Base-by-base conservation (phyloP, 495 filamentous ascomycete genomes). In the Tuber calosporum region DNA sequence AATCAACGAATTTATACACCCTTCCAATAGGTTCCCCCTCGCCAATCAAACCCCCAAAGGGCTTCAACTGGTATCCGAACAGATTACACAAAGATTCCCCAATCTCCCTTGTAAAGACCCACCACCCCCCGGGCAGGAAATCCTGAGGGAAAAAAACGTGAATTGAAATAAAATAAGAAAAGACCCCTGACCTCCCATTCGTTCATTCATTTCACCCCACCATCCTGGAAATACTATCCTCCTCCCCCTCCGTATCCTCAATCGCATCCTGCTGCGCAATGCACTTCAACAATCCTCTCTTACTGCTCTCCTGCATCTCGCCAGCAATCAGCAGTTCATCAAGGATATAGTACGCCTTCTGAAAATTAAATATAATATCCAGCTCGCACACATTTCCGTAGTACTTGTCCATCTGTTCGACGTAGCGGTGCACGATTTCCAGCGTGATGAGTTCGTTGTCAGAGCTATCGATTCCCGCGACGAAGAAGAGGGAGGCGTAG, bases 381-480 rank as follows among this genome's bases (percentile, higher is more conserved):
- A 99, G 86, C 86, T 99, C 96, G 88, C 95, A 99, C 73, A 99
- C 95, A 84, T 99, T 99, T 83, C 95, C 95, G 82, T 99, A 99
- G 86, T 98, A 99, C 83, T 98, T 99, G 87, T 99, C 95, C 95
- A 98, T 99, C 85, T 98, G 95, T 83, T 99, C 95, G 69, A 98
- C 95, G 83, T 97, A 98, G 79, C 95, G 92, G 84, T 99, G 95
- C 68, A 99, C 94, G 82, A 98, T 93, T 83, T 99, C 95, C 77
- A 99, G 91, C 42, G 92, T 97, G 83, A 98, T 97, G 83, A 99
- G 85, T 82, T 99, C 95, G 85, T 99, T 99, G 81, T 98, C 95
- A 70, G 91, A 92, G 22, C 93, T 92, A 41, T 92, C 89, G 85
- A 94, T 96, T 73, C 96, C 95, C 82, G 96, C 94, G 82, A 99